Conservation (phyloP, 1,139 yeast genomes). For the Candida sojae region DNA sequence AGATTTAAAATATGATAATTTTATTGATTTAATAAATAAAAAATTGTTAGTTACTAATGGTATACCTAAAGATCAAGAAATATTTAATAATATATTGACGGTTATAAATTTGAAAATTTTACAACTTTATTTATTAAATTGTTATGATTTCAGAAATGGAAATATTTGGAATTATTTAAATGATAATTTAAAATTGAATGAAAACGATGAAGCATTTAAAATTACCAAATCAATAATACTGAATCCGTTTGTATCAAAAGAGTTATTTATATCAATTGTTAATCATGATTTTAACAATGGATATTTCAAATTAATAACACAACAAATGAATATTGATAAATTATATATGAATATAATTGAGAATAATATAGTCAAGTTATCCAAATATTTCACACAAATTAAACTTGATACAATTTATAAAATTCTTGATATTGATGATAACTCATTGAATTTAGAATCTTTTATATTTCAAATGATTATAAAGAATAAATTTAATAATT, state of each 20-base stretch:
- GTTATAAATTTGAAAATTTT: conserved; percentile 26
- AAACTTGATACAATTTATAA: conserved; percentile 18
- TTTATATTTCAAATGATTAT: conserved; percentile 36
- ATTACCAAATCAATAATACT: neutral
- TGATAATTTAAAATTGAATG: conserved; percentile 10
- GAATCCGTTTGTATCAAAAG: conserved; percentile 9
- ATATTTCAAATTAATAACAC: conserved; percentile 7
- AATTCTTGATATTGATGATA: conserved; percentile 13
- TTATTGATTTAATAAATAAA: conserved; percentile 41
- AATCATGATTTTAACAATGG: conserved; percentile 9
- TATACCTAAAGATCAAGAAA: conserved; percentile 13
- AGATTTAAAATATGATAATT: conserved; percentile 18
- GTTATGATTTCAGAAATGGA: conserved; percentile 35
- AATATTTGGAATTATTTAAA: conserved; percentile 28
- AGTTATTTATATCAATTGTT: conserved; percentile 1
- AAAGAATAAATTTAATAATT: conserved; percentile 30
- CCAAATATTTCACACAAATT: conserved; percentile 32
- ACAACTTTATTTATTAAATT: conserved; percentile 30
- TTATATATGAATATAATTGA: conserved; percentile 31
- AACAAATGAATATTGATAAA: conserved; percentile 13
- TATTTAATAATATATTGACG: conserved; percentile 7
- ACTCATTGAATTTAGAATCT: conserved; percentile 20
- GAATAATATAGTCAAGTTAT: conserved; percentile 30
- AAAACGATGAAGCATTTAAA: neutral
- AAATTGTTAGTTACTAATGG: conserved; percentile 31